Evolutionary conservation across 306 rosid species (phyloP), one percentile per base, ranked within the genome.

Genomic region (Glycine soja): DNA sequence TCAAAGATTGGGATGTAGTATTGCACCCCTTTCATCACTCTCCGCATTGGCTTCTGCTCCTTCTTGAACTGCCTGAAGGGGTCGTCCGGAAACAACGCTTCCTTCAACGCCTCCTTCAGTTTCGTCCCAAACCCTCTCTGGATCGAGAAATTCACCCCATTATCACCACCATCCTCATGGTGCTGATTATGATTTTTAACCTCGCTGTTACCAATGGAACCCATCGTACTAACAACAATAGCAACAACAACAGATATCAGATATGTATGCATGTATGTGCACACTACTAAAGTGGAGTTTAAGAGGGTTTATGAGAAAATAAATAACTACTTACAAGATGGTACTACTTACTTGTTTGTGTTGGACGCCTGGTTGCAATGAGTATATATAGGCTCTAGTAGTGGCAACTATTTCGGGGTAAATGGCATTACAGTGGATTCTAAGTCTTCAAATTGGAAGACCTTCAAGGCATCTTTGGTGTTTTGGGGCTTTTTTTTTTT

Each of bases 21-120:
- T 24, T 89, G 82, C 0, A 91, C 10, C 4, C 76, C 91, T 62
- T 86, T 92, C 56, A 24, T 18, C 4, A 56, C 18, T 36, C 86
- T 81, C 0, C 82, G 34, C 0, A 6, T 1, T 1, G 72, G 1
- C 0, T 56, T 84, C 16, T 56, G 38, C 13, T 87, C 90, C 0
- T 52, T 71, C 63, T 48, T 70, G 75, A 94, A 84, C 16, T 84
- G 89, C 10, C 73, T 69, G 66, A 94, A 92, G 0, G 98, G 97
- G 62, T 94, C 97, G 51, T 92, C 97, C 0, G 97, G 93, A 46
- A 89, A 92, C 4, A 92, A 50, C 4, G 94, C 71, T 72, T 92
- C 97, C 12, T 77, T 92, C 57, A 92, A 76, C 16, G 85, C 91
- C 0, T 88, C 74, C 84, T 83, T 87, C 13, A 94, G 53, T 73